Evolutionary conservation across 371 early-diverging fungal genomes (phyloP).

Genomic region (Syncephalastrum sp.): DNA sequence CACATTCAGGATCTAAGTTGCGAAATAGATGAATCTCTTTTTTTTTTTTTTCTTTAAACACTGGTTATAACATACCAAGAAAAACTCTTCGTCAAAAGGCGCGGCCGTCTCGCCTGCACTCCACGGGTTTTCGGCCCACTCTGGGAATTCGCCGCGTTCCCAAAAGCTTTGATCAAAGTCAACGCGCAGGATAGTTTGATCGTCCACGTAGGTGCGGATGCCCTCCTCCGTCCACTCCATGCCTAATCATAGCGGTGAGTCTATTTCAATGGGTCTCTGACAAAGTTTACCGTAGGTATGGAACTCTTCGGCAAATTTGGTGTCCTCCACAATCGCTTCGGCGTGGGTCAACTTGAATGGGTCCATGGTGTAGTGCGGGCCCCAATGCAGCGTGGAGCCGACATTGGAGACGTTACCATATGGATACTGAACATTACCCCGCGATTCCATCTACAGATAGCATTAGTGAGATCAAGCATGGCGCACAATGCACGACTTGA

Average conservation of each 20-base stretch:
- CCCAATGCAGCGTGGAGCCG: constrained; percentile 65
- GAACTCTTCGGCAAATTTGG: constrained; percentile 45
- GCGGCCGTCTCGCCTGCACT: constrained; percentile 47
- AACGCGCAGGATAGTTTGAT: constrained; percentile 50
- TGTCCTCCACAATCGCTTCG: constrained; percentile 21
- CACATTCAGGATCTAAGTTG: constrained; percentile 56
- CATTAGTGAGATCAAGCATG: not conserved
- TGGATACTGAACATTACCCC: constrained; percentile 55
- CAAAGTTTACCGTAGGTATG: constrained; percentile 32
- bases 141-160: constrained; percentile 46
- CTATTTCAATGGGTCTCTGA: too few species aligned
- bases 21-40: constrained; percentile 9
- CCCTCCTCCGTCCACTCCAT: constrained; percentile 66
- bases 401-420: constrained; percentile 47
- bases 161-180: constrained; percentile 51
- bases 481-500: not conserved
- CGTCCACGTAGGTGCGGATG: constrained; percentile 63
- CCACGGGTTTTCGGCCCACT: constrained; percentile 56
- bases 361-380: constrained; percentile 48
- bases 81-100: constrained; percentile 69
- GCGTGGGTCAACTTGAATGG: constrained; percentile 42
- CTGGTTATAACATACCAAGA: constrained; percentile 31
- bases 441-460: constrained; percentile 48
- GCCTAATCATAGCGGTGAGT: constrained; percentile 10
- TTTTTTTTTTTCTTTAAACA: not conserved